phyloP scores from a whole-genome alignment of 2,329 filamentous ascomycete species.

The Calonectria honghensis region DNA sequence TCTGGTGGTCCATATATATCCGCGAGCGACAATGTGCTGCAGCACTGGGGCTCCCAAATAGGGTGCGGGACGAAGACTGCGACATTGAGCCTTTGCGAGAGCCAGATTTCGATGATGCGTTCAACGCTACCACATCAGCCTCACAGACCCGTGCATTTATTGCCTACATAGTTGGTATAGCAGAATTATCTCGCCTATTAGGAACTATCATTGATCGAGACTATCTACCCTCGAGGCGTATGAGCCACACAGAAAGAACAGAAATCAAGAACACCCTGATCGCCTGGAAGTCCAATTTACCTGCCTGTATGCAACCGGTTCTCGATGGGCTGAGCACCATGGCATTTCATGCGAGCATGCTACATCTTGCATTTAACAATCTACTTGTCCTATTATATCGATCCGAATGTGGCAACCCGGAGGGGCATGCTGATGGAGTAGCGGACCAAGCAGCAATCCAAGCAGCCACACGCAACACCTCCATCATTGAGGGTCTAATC shows the following conservation, averaged over 20 bases:
- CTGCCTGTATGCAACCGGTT: not conserved
- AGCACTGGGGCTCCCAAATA: not conserved
- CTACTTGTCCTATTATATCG: not conserved
- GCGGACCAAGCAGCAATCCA: not conserved
- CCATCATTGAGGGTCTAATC: not conserved
- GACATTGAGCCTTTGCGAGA: not conserved
- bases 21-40: not conserved
- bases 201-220: not conserved
- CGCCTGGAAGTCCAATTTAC: not conserved
- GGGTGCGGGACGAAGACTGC: not conserved
- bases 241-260: not conserved
- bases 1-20: constrained; percentile 7
- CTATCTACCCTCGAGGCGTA: not conserved
- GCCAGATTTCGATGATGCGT: not conserved
- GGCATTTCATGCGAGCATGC: not conserved
- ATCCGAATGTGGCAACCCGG: not conserved
- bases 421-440: not conserved
- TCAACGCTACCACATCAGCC: not conserved
- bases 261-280: not conserved
- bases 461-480: not conserved
- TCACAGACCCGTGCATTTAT: not conserved
- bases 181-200: not conserved
- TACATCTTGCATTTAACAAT: not conserved
- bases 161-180: not conserved
- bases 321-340: not conserved